These are phyloP conservation scores for Trypanosoma vivax DNA, from an alignment of 208 protist genomes.

Conservation along the genomic window DNA sequence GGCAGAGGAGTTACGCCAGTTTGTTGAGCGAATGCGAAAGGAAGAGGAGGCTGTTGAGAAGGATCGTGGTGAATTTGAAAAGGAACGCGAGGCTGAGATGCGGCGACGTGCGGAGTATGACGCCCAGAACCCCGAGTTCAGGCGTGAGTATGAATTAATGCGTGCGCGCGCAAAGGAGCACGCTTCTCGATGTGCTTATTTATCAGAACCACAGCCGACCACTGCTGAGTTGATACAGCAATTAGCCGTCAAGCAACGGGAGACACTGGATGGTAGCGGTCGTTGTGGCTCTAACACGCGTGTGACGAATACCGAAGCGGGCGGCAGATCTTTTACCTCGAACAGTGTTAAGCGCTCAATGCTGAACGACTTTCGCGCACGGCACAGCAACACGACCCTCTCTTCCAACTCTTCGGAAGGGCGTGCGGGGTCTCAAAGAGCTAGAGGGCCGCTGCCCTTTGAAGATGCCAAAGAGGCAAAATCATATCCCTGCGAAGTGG, in stretches of 20 bases:
- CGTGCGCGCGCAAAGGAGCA: constrained; percentile 24
- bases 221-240: constrained; percentile 14
- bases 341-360: too few species aligned
- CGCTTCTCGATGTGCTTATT: background rate
- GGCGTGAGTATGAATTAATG: constrained; percentile 57
- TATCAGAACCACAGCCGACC: constrained; percentile 4
- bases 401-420: background rate
- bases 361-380: constrained; percentile 26
- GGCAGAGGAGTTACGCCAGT: constrained; percentile 64
- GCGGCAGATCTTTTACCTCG: background rate
- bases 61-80: constrained; percentile 51
- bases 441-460: constrained; percentile 29
- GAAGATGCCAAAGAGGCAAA: constrained; percentile 24
- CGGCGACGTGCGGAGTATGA: constrained; percentile 74
- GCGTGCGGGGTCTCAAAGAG: constrained; percentile 1
- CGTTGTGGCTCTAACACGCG: background rate
- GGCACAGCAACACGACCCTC: constrained; percentile 10
- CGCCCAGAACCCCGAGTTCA: constrained; percentile 63
- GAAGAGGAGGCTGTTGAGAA: constrained; percentile 35
- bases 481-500: constrained; percentile 49
- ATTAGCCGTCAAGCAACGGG: constrained; percentile 10
- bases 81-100: constrained; percentile 77
- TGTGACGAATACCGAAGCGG: background rate
- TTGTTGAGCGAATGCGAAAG: constrained; percentile 63
- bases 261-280: constrained; percentile 7